These are phyloP conservation scores for Brassica juncea DNA, from an alignment of 345 rosid genomes.

Conservation along the genomic window DNA sequence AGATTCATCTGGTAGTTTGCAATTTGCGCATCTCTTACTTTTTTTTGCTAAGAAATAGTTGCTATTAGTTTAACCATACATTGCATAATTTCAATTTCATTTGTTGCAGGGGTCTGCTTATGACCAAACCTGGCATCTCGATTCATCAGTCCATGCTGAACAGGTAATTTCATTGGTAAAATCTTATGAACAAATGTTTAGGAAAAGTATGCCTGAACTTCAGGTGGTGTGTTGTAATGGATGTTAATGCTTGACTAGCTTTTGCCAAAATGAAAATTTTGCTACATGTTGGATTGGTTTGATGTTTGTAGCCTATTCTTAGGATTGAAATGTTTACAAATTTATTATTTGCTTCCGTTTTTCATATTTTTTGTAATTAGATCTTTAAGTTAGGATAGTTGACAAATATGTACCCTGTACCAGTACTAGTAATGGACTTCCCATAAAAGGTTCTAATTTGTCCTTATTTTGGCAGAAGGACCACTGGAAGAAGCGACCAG, in stretches of 20 bases:
- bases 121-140: slow-evolving; percentile 81
- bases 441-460: slow-evolving; percentile 23
- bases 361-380: slow-evolving; percentile 17
- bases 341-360: background rate
- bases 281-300: slow-evolving; percentile 18
- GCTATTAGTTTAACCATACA: slow-evolving; percentile 15
- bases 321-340: background rate
- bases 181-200: slow-evolving; percentile 9
- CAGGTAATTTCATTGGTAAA: slow-evolving; percentile 55
- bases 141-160: slow-evolving; percentile 61
- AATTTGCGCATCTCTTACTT: slow-evolving; percentile 30
- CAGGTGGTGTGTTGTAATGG: slow-evolving; percentile 13
- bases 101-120: slow-evolving; percentile 72
- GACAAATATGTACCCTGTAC: slow-evolving; percentile 5
- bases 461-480: slow-evolving; percentile 62
- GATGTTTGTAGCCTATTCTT: slow-evolving; percentile 16
- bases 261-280: slow-evolving; percentile 18
- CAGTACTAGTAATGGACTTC: slow-evolving; percentile 8
- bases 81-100: slow-evolving; percentile 31
- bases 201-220: slow-evolving; percentile 2
- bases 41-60: slow-evolving; percentile 19
- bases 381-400: slow-evolving; percentile 4
- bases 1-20: slow-evolving; percentile 66
- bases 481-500: slow-evolving; percentile 71
- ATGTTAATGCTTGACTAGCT: slow-evolving; percentile 1